phyloP scores from a whole-genome alignment of 768 basidiomycete genomes.

The Suillus luteus region DNA sequence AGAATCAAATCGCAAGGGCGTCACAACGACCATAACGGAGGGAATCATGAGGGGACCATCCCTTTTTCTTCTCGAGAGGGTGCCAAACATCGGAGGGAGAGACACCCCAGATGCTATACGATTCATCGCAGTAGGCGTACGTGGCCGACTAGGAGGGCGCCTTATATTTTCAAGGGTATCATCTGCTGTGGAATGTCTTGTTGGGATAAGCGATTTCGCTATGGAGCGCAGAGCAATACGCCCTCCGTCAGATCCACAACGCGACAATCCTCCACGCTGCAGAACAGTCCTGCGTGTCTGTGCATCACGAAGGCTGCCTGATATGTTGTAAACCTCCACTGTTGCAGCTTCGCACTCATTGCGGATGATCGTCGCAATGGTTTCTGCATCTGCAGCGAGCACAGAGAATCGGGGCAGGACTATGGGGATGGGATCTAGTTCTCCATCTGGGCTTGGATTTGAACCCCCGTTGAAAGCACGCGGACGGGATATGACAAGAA shows the following conservation, averaged over 20 bases:
- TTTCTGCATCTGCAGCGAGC: conserved; percentile 65
- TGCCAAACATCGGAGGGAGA: conserved; percentile 26
- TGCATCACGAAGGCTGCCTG: conserved; percentile 57
- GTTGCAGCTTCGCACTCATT: conserved; percentile 55
- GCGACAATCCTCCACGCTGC: conserved; percentile 58
- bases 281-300: conserved; percentile 66
- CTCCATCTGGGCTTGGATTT: conserved; percentile 24
- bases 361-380: conserved; percentile 55
- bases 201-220: conserved; percentile 26
- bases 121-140: conserved; percentile 22
- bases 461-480: conserved; percentile 26
- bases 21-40: conserved; percentile 54
- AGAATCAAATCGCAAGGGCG: conserved; percentile 41
- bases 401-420: conserved; percentile 70
- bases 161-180: conserved; percentile 24
- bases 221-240: conserved; percentile 54
- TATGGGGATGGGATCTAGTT: conserved; percentile 50
- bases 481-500: conserved; percentile 56
- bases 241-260: conserved; percentile 62
- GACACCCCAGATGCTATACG: conserved; percentile 17
- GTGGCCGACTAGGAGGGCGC: conserved; percentile 23
- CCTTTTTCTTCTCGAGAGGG: conserved; percentile 42
- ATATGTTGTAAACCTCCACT: conserved; percentile 64
- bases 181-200: conserved; percentile 20
- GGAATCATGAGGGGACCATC: conserved; percentile 66